A percentile compares a stretch with the other conserved stretches of the same genome.
These are phyloP conservation scores for Ophiosphaerella korrae DNA, from an alignment of 2,329 filamentous ascomycete genomes.

Conservation along the genomic window DNA sequence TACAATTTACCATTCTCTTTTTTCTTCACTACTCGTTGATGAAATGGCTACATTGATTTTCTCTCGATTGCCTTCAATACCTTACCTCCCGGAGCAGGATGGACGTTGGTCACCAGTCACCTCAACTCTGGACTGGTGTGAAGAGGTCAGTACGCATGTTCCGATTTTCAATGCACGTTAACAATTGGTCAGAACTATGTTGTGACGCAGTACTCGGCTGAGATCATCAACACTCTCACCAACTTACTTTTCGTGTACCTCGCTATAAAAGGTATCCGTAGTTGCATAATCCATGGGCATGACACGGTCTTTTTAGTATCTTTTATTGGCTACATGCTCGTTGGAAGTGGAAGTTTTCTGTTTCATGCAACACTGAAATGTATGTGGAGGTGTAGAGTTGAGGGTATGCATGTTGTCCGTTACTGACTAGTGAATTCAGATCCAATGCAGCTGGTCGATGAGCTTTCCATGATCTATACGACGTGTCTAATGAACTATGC, in stretches of 20 bases:
- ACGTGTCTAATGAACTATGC: conserved; percentile 72
- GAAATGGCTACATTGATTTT: conserved; percentile 29
- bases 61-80: conserved; percentile 50
- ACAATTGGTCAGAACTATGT: conserved; percentile 67
- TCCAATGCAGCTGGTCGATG: conserved; percentile 73
- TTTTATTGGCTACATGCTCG: conserved; percentile 66
- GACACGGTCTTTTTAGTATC: conserved; percentile 74
- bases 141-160: conserved; percentile 62
- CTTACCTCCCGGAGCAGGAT: conserved; percentile 57
- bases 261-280: conserved; percentile 74
- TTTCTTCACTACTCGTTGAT: not conserved
- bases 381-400: conserved; percentile 35
- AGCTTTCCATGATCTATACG: conserved; percentile 74
- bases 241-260: conserved; percentile 83
- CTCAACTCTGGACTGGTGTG: conserved; percentile 78
- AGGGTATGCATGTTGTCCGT: not conserved
- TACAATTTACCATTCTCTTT: not conserved
- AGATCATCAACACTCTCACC: conserved; percentile 79
- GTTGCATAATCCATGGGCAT: conserved; percentile 74
- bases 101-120: conserved; percentile 74
- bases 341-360: conserved; percentile 65
- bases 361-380: conserved; percentile 70
- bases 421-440: conserved; percentile 67
- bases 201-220: conserved; percentile 74
- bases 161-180: not conserved